Conservation (phyloP, 805 yeast species). For the Diddensiella santjacobensis region DNA sequence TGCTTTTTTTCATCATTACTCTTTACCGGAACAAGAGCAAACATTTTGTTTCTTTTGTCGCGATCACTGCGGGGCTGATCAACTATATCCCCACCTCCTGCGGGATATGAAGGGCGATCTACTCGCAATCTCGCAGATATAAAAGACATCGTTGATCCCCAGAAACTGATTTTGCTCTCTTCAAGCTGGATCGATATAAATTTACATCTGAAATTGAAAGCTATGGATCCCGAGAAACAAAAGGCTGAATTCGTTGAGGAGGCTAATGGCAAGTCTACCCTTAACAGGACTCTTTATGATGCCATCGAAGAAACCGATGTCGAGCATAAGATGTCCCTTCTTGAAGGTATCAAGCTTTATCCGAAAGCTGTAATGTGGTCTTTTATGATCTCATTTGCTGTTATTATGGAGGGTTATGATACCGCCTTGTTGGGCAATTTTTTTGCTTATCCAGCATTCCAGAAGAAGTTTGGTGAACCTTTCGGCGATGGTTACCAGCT, state of each 20-base stretch:
- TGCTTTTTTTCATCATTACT: no score
- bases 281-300: conserved; percentile 10
- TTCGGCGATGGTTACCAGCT: conserved; percentile 1
- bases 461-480: conserved; percentile 37
- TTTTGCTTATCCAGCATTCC: conserved; percentile 45
- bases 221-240: neutral
- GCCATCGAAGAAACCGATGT: conserved; percentile 17
- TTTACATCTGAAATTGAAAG: no score
- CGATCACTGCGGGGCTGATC: no score
- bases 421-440: conserved; percentile 39
- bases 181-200: neutral
- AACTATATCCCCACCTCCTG: no score
- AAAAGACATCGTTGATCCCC: neutral
- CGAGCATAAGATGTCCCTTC: conserved; percentile 18
- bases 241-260: neutral
- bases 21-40: no score
- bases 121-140: neutral
- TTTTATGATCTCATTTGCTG: conserved; percentile 40
- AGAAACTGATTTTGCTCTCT: neutral
- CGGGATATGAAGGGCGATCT: no score
- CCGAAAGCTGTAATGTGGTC: conserved; percentile 49
- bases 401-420: conserved; percentile 53
- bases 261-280: neutral
- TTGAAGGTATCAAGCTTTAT: conserved; percentile 33
- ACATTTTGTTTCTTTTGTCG: no score